Base-by-base conservation (phyloP, 805 yeast genomes). In the Lachancea mirantina region DNA sequence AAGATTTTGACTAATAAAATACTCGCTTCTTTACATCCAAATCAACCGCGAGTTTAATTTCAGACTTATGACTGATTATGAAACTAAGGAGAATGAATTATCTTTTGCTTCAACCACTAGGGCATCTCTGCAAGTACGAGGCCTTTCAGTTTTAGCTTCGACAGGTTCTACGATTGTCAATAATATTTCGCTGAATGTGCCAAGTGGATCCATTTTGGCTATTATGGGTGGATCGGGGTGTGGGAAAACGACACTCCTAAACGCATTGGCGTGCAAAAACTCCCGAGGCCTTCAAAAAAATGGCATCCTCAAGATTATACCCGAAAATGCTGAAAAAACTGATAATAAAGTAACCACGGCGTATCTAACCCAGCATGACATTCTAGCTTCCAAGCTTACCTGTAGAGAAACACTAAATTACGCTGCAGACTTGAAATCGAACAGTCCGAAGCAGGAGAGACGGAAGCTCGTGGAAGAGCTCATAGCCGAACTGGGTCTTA, bases 151-250 rank as follows among this genome's bases (percentile, higher is more conserved):
- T 9, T 31, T 38, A 16, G 53, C 56, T 3, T 40, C 51, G 3
- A 51, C 51, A 31, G 37, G 43, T 1, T 63, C 65, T 34, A 50
- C 59, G 4, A 61, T 76, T 17, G 59, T 76, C 3, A 50, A 67
- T 21, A 55, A 73, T 17, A 62, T 83, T 28, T 72, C 82, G 2
- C 67, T 82, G 39, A 75, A 74, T 31, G 62, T 82, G 8, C 70
- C 73, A 0, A 53, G 71, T 9, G 82, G 84, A 11, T 63, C 78
- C 7, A 56, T 85, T 23, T 67, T 84, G 56, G 94, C 94, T 5
- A 80, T 84, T 7, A 70, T 85, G 62, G 95, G 95, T 2, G 89
- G 94, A 0, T 79, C 88, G 0, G 95, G 95, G 0, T 75, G 85
- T 3, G 95, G 94, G 3, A 84, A 85, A 49, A 84, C 95, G 0